Evolutionary conservation across 78 protist species (phyloP), one percentile per base, ranked within the genome.

Genomic region (Guillardia theta): DNA sequence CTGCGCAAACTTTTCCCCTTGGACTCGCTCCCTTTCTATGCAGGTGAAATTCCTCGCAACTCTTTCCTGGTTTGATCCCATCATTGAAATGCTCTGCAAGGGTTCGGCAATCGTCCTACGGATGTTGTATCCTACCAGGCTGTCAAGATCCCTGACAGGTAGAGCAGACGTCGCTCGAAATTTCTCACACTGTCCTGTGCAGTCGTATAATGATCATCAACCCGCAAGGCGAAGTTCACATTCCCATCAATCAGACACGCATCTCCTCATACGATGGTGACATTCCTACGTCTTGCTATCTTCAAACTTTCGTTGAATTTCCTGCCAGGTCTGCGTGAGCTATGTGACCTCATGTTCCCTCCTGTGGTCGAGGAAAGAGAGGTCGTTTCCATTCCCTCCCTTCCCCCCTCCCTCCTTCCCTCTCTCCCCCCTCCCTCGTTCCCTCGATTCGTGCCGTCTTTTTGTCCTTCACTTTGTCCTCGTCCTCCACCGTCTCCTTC

Each of bases 51-150:
- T n/a, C n/a, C n/a, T n/a, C n/a, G n/a, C n/a, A n/a, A n/a, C n/a
- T n/a, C n/a, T n/a, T n/a, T n/a, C n/a, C n/a, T n/a, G n/a, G n/a
- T n/a, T n/a, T n/a, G n/a, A n/a, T n/a, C n/a, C n/a, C n/a, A n/a
- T n/a, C n/a, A n/a, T n/a, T n/a, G n/a, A n/a, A n/a, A n/a, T n/a
- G n/a, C n/a, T n/a, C n/a, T n/a, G n/a, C n/a, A 70, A 12, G 83
- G 36, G 41, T 12, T 12, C 88, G 39, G 48, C 36, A n/a, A 6
- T 18, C 48, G 88, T 45, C 88, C 3, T 3, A 4, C 44, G 0
- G 99, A 96, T 70, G 78, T n/a, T 64, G 24, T 70, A 33, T 53
- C 97, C 50, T 96, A 96, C 83, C 0, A 15, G 27, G 92, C 94
- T 9, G 95, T 94, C n/a, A 95, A 77, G 27, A 54, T 96, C 39